Evolutionary conservation across 371 early-diverging fungal genomes (phyloP).

Genomic region (Mucor piriformis): DNA sequence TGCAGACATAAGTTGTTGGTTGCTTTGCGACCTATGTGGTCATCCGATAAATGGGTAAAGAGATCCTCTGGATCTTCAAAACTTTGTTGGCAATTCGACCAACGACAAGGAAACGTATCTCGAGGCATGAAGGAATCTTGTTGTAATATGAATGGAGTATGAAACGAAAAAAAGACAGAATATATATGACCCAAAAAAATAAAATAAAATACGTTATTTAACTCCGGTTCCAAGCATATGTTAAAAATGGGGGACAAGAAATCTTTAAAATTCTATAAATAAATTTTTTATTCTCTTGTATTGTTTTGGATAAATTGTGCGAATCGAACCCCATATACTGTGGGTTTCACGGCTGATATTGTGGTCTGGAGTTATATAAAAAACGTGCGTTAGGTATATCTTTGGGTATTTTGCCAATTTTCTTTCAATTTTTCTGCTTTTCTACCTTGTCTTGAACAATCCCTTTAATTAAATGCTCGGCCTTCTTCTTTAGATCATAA

Average conservation of each 20-base stretch:
- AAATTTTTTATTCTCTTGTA: not conserved
- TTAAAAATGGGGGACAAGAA: not conserved
- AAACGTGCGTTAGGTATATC: too few relatives aligned
- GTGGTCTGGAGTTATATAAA: too few relatives aligned
- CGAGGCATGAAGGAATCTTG: conserved; percentile 6
- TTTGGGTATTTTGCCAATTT: too few relatives aligned
- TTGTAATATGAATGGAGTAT: not conserved
- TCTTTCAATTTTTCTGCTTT: too few relatives aligned
- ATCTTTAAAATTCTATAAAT: not conserved
- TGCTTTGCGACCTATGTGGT: conserved; percentile 89
- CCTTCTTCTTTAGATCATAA: conserved; percentile 81
- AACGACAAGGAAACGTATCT: conserved; percentile 42
- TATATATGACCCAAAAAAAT: too few relatives aligned
- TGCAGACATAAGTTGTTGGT: conserved; percentile 86
- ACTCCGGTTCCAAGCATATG: not conserved
- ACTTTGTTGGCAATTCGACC: conserved; percentile 47
- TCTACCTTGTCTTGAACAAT: conserved; percentile 72
- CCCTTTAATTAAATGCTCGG: conserved; percentile 87
- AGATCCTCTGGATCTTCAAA: conserved; percentile 80
- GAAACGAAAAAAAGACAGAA: conserved; percentile 1
- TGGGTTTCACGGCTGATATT: conserved; percentile 90
- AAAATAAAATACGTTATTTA: not conserved
- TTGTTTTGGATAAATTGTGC: conserved; percentile 72
- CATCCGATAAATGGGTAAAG: conserved; percentile 80
- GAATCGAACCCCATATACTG: conserved; percentile 83